Conservation (phyloP, 1,284 basidiomycete genomes). For the Paramarasmius palmivorus region DNA sequence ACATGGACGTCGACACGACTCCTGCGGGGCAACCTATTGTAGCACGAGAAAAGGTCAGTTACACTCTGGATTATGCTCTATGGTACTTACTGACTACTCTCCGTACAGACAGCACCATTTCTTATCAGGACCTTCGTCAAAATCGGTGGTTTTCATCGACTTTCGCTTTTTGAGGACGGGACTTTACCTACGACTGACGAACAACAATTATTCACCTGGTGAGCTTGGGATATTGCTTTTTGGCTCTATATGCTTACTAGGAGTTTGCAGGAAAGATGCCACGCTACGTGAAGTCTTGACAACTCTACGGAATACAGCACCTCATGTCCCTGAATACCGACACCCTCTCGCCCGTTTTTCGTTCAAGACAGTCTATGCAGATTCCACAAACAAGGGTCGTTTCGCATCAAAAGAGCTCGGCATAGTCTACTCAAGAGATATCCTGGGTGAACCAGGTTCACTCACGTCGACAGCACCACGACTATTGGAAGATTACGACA, state of each 20-base stretch:
- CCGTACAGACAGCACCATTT: constrained; percentile 67
- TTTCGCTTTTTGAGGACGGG: constrained; percentile 72
- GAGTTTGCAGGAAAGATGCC: constrained; percentile 65
- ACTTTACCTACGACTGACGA: constrained; percentile 73
- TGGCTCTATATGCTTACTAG: background rate
- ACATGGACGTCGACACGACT: constrained; percentile 38
- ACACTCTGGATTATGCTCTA: background rate
- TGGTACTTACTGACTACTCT: constrained; percentile 1
- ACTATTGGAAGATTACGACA: constrained; percentile 54
- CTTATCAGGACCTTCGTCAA: constrained; percentile 80
- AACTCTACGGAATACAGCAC: constrained; percentile 66
- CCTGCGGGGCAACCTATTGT: constrained; percentile 35
- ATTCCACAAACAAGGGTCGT: constrained; percentile 65
- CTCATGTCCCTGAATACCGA: constrained; percentile 64
- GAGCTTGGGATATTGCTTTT: constrained; percentile 14
- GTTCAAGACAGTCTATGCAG: constrained; percentile 76
- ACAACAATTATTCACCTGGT: constrained; percentile 79
- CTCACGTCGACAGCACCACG: constrained; percentile 55
- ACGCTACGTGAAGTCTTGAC: constrained; percentile 76
- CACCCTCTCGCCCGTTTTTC: constrained; percentile 78
- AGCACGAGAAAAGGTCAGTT: constrained; percentile 40
- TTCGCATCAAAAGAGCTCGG: constrained; percentile 76
- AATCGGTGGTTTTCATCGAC: constrained; percentile 71
- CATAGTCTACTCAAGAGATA: constrained; percentile 76
- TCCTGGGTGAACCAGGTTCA: constrained; percentile 73